Base-by-base conservation (phyloP, 1,139 yeast genomes). In the Zygotorulaspora mrakii region DNA sequence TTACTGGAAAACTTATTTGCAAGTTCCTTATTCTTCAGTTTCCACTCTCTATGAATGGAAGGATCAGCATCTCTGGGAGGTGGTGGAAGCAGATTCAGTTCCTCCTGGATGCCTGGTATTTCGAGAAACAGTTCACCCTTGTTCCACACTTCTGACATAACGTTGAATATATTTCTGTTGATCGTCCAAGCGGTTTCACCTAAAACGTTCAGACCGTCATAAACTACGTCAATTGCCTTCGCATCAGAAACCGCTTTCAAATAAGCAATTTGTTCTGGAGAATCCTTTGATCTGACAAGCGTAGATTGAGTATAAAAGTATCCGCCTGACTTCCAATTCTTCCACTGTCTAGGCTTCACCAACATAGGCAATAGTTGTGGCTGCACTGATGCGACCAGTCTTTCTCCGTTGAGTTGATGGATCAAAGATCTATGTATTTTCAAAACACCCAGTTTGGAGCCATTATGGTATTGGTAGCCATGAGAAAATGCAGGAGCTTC, bases 301-400 rank as follows among this genome's bases (percentile, higher is more conserved):
- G 72, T 65, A 11, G 76, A 71, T 42, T 74, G 77, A 7, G 84
- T 71, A 55, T 79, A 82, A 43, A 76, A 69, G 57, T 86, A 87
- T 0, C 96, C 97, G 47, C 98, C 98, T 39, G 76, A 76, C 54
- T 80, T 79, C 73, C 80, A 79, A 7, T 79, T 69, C 0, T 77
- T 73, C 98, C 99, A 91, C 4, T 88, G 88, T 42, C 80, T 71
- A 16, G 98, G 98, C 46, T 79, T 77, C 7, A 85, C 84, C 45
- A 94, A 69, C 98, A 94, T 94, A 10, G 99, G 99, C 43, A 94
- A 70, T 48, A 77, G 71, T 62, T 91, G 97, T 0, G 97, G 96
- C 54, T 83, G 91, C 5, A 89, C 77, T 2, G 82, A 71, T 41
- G 82, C 80, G 9, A 76, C 72, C 32, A 80, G 65, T 16, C 78